A percentile compares a stretch with the other conserved stretches of the same genome.
Evolutionary conservation across 2,329 filamentous ascomycete genomes (phyloP).

Genomic region (Fusarium neocosmosporiellum): DNA sequence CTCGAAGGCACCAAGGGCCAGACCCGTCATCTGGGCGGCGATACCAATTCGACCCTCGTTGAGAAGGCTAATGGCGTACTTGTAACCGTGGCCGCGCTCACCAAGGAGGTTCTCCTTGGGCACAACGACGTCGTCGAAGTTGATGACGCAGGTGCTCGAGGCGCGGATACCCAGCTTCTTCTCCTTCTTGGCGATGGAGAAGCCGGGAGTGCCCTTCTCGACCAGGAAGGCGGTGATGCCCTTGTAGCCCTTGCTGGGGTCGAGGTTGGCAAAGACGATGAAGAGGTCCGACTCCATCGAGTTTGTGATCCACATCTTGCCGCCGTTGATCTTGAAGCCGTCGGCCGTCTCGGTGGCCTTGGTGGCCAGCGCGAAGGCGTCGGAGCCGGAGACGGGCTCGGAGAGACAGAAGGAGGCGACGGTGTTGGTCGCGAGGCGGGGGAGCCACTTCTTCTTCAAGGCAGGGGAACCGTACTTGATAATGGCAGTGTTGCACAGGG

Average conservation of each 20-base stretch:
- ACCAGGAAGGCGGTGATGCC: slow-evolving; percentile 97
- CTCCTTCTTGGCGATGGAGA: slow-evolving; percentile 98
- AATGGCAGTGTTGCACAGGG: slow-evolving; percentile 92
- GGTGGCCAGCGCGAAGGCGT: slow-evolving; percentile 94
- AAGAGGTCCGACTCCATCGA: slow-evolving; percentile 93
- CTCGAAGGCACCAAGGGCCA: slow-evolving; percentile 93
- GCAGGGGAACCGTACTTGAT: slow-evolving; percentile 84
- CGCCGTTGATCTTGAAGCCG: slow-evolving; percentile 88
- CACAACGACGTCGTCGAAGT: slow-evolving; percentile 95
- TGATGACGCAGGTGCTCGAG: slow-evolving; percentile 95
- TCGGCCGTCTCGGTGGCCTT: slow-evolving; percentile 85
- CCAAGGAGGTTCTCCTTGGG: slow-evolving; percentile 90
- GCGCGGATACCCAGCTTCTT: slow-evolving; percentile 99
- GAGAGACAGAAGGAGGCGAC: slow-evolving; percentile 94
- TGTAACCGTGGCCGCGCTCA: slow-evolving; percentile 92
- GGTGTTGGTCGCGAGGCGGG: slow-evolving; percentile 88
- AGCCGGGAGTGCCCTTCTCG: slow-evolving; percentile 88
- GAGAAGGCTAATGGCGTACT: slow-evolving; percentile 92
- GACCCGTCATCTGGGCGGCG: slow-evolving; percentile 97
- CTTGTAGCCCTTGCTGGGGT: slow-evolving; percentile 93
- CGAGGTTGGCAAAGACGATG: slow-evolving; percentile 97
- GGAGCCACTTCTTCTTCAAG: slow-evolving; percentile 87
- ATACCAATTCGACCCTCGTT: slow-evolving; percentile 99
- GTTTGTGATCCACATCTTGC: slow-evolving; percentile 99
- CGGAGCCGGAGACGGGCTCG: slow-evolving; percentile 91